phyloP scores from a whole-genome alignment of 2,329 filamentous ascomycete genomes.

The Fusarium sp. region DNA sequence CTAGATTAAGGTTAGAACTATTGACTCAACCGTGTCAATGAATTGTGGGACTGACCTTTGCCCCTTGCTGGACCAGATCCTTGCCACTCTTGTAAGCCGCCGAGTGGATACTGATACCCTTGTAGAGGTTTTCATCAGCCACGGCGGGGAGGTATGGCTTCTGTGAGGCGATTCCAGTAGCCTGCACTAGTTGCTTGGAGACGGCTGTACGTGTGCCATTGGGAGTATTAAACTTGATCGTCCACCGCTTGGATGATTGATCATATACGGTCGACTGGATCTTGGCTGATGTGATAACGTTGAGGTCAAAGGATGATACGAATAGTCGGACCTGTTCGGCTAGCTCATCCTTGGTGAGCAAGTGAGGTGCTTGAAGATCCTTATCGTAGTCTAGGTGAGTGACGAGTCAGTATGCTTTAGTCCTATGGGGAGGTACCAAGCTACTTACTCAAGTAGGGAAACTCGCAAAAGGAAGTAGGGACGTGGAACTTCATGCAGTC shows the following conservation, averaged over 20 bases:
- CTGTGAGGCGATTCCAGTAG: conserved; percentile 33
- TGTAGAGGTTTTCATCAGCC: conserved; percentile 3
- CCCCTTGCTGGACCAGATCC: conserved; percentile 1
- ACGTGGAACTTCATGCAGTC: conserved; percentile 37
- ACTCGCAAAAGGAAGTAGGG: conserved; percentile 32
- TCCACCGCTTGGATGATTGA: conserved; percentile 6
- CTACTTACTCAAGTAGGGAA: conserved; percentile 32
- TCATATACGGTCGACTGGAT: conserved; percentile 24
- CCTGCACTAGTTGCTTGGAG: conserved; percentile 31
- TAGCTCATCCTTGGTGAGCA: conserved; percentile 33
- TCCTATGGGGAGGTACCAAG: not conserved
- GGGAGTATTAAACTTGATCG: conserved; percentile 6
- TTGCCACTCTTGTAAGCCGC: conserved; percentile 16
- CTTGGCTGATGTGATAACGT: conserved; percentile 22
- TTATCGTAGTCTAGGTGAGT: conserved; percentile 21
- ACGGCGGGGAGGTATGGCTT: conserved; percentile 20
- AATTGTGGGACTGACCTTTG: conserved; percentile 5
- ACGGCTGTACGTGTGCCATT: not conserved
- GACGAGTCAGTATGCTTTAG: not conserved
- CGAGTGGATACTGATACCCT: conserved; percentile 32
- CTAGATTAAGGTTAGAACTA: conserved; percentile 7
- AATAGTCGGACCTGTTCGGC: conserved; percentile 25
- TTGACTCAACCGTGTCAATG: too few species aligned
- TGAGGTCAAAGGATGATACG: conserved; percentile 22
- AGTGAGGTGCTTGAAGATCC: conserved; percentile 11